A percentile compares a stretch with the other conserved stretches of the same genome.
These are phyloP conservation scores for Rossbeevera mucosa DNA, from an alignment of 768 basidiomycete genomes.

Conservation along the genomic window DNA sequence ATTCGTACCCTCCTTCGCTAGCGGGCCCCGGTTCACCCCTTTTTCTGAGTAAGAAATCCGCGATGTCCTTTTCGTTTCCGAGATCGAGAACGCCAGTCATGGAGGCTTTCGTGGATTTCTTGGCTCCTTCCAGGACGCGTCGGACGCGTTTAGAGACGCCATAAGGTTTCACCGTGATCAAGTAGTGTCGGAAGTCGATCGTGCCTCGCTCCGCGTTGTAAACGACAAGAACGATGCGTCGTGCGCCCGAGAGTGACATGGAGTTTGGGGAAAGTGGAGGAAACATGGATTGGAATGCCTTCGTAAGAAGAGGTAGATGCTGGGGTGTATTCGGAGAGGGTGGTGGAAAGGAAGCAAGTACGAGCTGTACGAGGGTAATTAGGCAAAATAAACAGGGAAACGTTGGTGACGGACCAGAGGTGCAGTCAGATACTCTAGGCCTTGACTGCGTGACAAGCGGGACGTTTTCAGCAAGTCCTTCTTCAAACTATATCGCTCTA, in stretches of 20 bases:
- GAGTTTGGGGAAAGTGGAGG: conserved; percentile 85
- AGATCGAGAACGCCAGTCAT: conserved; percentile 61
- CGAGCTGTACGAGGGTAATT: conserved; percentile 47
- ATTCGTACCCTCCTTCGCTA: conserved; percentile 69
- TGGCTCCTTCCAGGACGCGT: conserved; percentile 68
- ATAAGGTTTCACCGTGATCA: conserved; percentile 92
- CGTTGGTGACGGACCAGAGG: conserved; percentile 63
- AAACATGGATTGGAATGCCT: conserved; percentile 94
- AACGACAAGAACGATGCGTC: conserved; percentile 88
- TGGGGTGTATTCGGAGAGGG: conserved; percentile 71
- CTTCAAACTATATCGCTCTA: conserved; percentile 89
- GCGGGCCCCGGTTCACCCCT: conserved; percentile 53
- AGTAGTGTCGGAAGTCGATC: conserved; percentile 89
- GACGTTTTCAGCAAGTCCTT: conserved; percentile 73
- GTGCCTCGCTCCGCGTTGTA: conserved; percentile 85
- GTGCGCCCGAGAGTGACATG: conserved; percentile 80
- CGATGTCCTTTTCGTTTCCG: conserved; percentile 87
- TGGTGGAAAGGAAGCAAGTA: conserved; percentile 82
- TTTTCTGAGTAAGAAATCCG: conserved; percentile 84
- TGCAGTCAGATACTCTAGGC: conserved; percentile 86
- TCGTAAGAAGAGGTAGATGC: conserved; percentile 88
- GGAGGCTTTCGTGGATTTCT: conserved; percentile 24
- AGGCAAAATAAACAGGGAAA: background rate
- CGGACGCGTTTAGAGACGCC: conserved; percentile 91
- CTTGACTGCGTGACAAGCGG: conserved; percentile 66